These are phyloP conservation scores for Phytophthora hibernalis DNA, from an alignment of 352 stramenopile species.

Conservation along the genomic window DNA sequence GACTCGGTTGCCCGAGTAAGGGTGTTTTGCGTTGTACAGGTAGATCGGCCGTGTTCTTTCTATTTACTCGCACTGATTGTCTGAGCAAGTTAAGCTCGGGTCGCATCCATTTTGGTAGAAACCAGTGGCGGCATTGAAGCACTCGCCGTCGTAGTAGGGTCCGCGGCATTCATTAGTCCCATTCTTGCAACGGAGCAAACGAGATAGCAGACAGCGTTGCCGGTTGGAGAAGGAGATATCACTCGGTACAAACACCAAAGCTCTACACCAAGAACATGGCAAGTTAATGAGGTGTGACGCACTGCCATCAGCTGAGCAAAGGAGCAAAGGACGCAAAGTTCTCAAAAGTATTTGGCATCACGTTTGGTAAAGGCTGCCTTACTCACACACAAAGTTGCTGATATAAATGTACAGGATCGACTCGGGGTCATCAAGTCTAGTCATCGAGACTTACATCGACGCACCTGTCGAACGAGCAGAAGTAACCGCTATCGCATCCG, in stretches of 20 bases:
- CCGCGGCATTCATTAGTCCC: conserved; percentile 25
- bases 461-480: conserved; percentile 40
- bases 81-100: conserved; percentile 13
- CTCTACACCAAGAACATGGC: no score
- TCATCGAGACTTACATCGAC: conserved; percentile 26
- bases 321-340: neutral
- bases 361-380: no score
- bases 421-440: neutral
- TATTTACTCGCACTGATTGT: neutral
- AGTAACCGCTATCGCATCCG: conserved; percentile 28
- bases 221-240: neutral
- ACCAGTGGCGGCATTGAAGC: conserved; percentile 42
- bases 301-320: neutral
- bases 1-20: no score
- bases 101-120: conserved; percentile 31
- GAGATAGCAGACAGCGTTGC: conserved; percentile 18
- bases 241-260: conserved; percentile 16
- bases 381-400: neutral
- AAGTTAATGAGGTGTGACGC: neutral
- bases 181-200: conserved; percentile 39
- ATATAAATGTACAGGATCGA: conserved; percentile 9
- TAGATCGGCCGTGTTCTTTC: no score
- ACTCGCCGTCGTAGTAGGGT: conserved; percentile 35
- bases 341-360: neutral
- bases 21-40: no score